Conservation (phyloP, 495 filamentous ascomycete genomes). For the Tuber microsphaerosporum region DNA sequence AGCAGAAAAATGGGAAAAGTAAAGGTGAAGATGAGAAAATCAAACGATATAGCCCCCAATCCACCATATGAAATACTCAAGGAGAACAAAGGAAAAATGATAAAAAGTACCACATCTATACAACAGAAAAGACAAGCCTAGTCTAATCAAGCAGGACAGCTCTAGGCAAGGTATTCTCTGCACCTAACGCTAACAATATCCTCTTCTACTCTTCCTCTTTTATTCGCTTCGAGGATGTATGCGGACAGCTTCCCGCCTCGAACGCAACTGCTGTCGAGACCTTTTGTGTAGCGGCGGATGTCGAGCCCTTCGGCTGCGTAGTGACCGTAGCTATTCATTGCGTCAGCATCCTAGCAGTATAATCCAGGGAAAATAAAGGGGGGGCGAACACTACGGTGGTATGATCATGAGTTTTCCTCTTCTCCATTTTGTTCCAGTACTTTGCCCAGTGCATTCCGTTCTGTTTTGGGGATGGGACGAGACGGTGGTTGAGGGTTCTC, state of each 20-base stretch:
- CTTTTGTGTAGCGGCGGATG: constrained; percentile 64
- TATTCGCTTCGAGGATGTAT: constrained; percentile 49
- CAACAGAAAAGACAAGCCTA: background rate
- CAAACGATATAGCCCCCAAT: background rate
- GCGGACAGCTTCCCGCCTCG: constrained; percentile 67
- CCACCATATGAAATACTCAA: background rate
- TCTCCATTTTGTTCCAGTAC: constrained; percentile 52
- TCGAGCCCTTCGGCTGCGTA: constrained; percentile 66
- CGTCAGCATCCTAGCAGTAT: background rate
- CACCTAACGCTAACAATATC: constrained; percentile 24
- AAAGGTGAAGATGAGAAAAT: background rate
- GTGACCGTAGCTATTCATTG: constrained; percentile 64
- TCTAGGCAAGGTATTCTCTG: constrained; percentile 17
- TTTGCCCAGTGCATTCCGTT: constrained; percentile 41
- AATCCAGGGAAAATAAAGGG: background rate
- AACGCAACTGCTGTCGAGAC: constrained; percentile 76
- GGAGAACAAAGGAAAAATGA: background rate
- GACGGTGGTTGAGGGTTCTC: constrained; percentile 55
- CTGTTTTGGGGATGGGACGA: constrained; percentile 21
- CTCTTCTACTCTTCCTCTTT: background rate
- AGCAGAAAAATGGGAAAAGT: background rate
- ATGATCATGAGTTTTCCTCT: constrained; percentile 6
- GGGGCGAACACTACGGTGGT: constrained; percentile 31
- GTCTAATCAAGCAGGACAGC: background rate
- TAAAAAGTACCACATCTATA: background rate